Evolutionary conservation across 1,284 basidiomycete species (phyloP), one percentile per base, ranked within the genome.

Genomic region (Pseudozyma thailandica): DNA sequence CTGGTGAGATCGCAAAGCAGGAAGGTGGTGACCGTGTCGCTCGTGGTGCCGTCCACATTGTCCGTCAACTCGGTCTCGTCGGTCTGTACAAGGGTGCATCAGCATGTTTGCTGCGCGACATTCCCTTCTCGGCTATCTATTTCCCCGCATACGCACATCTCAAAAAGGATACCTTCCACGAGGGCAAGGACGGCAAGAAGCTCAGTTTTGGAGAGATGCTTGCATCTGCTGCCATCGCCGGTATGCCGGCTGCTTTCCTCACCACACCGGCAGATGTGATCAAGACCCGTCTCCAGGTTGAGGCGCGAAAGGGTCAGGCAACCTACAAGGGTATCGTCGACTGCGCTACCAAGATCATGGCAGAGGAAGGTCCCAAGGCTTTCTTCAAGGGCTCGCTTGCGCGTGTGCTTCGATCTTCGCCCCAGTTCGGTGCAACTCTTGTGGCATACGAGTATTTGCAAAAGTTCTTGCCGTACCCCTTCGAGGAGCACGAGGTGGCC

Each of bases 251-350:
- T 42, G 92, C 82, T 18, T 83, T 82, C 72, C 65, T 83, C 8
- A 84, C 84, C 33, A 85, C 76, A 28, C 84, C 82, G 0, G 82
- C 83, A 89, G 95, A 98, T 84, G 96, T 98, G 61, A 92, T 98
- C 84, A 98, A 98, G 88, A 98, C 95, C n/a, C 90, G 95, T 56
- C 86, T 98, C 70, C 96, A 98, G 84, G 90, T 93, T n/a, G 96
- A 98, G 84, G 91, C 93, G 31, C 88, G 91, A 68, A 91, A 92
- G 76, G 96, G 95, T 16, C 90, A 98, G 84, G 92, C 93, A 5
- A 86, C 90, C 63, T 99, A 99, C 86, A 93, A 92, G 84, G 95
- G 96, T 46, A 85, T 97, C 45, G 83, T 86, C 15, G 94, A 99
- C 84, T 94, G 93, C 25, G 93, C 96, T 79, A 85, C 87, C 49